Percentiles rank a stretch among this genome's conserved stretches.
phyloP scores from a whole-genome alignment of 805 yeast species.

The Vanderwaltozyma polyspora region DNA sequence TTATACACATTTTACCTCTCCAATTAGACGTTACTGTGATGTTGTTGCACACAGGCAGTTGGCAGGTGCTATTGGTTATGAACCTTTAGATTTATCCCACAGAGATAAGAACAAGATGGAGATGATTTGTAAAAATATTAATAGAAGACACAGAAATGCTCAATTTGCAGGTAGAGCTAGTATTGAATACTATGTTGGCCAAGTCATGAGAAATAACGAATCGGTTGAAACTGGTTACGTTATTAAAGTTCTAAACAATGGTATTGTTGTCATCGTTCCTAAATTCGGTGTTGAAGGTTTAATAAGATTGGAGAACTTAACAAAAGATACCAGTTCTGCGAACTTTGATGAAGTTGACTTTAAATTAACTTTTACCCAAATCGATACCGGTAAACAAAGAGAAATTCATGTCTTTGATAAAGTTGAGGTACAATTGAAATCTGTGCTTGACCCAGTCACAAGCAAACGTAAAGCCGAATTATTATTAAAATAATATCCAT shows the following conservation, averaged over 20 bases:
- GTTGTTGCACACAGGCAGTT: conserved; percentile 94
- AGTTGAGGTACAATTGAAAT: conserved; percentile 71
- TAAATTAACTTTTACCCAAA: conserved; percentile 45
- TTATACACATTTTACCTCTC: conserved; percentile 96
- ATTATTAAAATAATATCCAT: conserved; percentile 33
- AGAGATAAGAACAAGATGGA: conserved; percentile 89
- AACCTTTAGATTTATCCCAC: conserved; percentile 66
- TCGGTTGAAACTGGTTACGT: conserved; percentile 79
- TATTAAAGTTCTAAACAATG: conserved; percentile 86
- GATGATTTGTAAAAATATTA: conserved; percentile 74
- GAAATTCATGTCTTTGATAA: conserved; percentile 69
- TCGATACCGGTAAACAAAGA: conserved; percentile 35
- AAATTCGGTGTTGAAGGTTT: conserved; percentile 93
- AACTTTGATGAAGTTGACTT: conserved; percentile 69
- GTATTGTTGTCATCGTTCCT: conserved; percentile 89
- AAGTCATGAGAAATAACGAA: conserved; percentile 82
- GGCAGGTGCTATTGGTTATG: conserved; percentile 97
- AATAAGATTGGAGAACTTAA: conserved; percentile 66
- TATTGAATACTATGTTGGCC: conserved; percentile 95
- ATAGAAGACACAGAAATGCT: conserved; percentile 91
- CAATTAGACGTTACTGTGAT: conserved; percentile 96
- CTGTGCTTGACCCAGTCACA: conserved; percentile 72
- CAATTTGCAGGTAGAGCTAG: conserved; percentile 98
- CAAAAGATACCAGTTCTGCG: conserved; percentile 52
- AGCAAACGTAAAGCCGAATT: conserved; percentile 90